phyloP scores from a whole-genome alignment of 345 rosid genomes.

The Raphanus raphanistrum region DNA sequence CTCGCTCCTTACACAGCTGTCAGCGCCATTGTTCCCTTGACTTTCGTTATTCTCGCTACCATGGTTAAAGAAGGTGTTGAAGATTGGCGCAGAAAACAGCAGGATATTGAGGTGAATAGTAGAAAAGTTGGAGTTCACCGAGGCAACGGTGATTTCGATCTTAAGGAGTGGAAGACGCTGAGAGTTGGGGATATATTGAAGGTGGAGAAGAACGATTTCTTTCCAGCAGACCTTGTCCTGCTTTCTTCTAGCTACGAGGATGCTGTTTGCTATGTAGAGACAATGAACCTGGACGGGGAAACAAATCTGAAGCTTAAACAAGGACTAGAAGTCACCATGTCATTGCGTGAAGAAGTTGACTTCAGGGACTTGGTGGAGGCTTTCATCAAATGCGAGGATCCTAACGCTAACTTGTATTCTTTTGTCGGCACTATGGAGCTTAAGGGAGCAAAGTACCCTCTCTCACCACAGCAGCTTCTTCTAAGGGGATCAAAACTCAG shows the following conservation, averaged over 20 bases:
- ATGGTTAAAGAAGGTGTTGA: slow-evolving; percentile 90
- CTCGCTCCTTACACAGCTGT: slow-evolving; percentile 72
- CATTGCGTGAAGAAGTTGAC: slow-evolving; percentile 52
- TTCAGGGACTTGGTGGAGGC: slow-evolving; percentile 72
- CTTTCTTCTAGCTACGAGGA: slow-evolving; percentile 89
- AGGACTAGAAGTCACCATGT: slow-evolving; percentile 69
- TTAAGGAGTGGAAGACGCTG: slow-evolving; percentile 67
- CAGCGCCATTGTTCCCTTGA: slow-evolving; percentile 70
- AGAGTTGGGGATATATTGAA: slow-evolving; percentile 86
- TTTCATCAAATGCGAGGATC: slow-evolving; percentile 81
- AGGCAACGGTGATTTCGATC: slow-evolving; percentile 53
- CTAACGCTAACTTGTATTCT: slow-evolving; percentile 87
- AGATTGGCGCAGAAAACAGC: slow-evolving; percentile 82
- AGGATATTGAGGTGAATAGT: slow-evolving; percentile 82
- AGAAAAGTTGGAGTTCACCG: slow-evolving; percentile 67
- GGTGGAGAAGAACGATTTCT: slow-evolving; percentile 81
- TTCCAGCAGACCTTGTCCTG: slow-evolving; percentile 84
- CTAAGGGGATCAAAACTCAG: slow-evolving; percentile 93
- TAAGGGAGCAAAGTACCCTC: slow-evolving; percentile 61
- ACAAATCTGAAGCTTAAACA: slow-evolving; percentile 91
- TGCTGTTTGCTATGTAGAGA: slow-evolving; percentile 89
- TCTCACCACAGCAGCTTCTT: slow-evolving; percentile 86
- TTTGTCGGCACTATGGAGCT: slow-evolving; percentile 76
- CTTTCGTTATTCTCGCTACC: slow-evolving; percentile 70
- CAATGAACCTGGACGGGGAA: slow-evolving; percentile 97